Evolutionary conservation across 2,329 filamentous ascomycete species (phyloP), one percentile per base, ranked within the genome.

Genomic region (Cordyceps cicadae): DNA sequence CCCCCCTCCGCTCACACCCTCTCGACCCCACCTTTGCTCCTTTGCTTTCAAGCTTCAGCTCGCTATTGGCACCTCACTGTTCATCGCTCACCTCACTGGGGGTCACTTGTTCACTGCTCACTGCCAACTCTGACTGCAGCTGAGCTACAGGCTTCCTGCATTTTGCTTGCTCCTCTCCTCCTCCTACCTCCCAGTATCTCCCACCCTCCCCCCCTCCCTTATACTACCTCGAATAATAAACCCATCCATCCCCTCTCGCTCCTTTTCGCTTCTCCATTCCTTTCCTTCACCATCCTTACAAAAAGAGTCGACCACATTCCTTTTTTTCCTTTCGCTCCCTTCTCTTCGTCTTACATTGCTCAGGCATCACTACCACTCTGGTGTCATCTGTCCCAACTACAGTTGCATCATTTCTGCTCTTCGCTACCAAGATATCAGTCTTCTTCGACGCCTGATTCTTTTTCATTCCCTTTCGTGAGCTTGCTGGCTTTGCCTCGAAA

Each of bases 401-500:
- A 62, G 55, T 54, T 29, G 29, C 17, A 57, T 15, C 41, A 48
- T 45, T 17, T 54, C 26, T 49, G 54, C 60, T 37, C 24, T 43
- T 43, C 14, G 29, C 9, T 17, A 62, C 60, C 55, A 54, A 59
- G 54, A 62, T 50, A 50, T 45, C 50, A 48, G 29, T 41, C n/a
- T 48, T 26, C 49, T 32, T n/a, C 49, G 50, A 54, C 34, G 51
- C 26, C 29, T 50, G 32, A 19, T 17, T 61, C 59, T 59, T 59
- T 17, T 62, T 58, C 50, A 19, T 52, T 54, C 54, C 32, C 54
- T 58, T 29, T 54, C 60, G 60, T 62, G 60, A 62, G 60, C 60
- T 62, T 59, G 55, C 60, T 55, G 60, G 60, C 49, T 62, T 62
- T 62, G 60, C 60, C 60, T 59, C 60, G 60, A 62, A 43, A 19